phyloP scores from a whole-genome alignment of 805 yeast genomes.

The Maudiozyma bulderi region DNA sequence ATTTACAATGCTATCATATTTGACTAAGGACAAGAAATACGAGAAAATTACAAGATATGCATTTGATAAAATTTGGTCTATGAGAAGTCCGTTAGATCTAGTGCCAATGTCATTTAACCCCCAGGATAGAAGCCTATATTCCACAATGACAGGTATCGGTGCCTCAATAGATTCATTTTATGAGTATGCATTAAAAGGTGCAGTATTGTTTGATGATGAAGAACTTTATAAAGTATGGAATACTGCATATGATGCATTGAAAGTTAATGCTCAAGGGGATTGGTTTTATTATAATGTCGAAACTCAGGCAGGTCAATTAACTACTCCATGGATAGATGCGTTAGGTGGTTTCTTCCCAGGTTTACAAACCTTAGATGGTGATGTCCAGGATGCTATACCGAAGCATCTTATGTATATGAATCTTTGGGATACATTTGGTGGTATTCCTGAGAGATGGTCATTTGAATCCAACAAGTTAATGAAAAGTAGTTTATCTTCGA shows the following conservation, averaged over 20 bases:
- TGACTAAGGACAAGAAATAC: conserved; percentile 67
- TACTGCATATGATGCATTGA: conserved; percentile 48
- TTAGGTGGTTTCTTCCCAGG: conserved; percentile 87
- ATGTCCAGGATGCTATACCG: conserved; percentile 51
- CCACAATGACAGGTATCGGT: conserved; percentile 67
- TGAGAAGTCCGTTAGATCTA: conserved; percentile 50
- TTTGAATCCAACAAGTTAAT: conserved; percentile 12
- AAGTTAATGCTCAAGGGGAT: conserved; percentile 40
- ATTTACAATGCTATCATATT: conserved; percentile 59
- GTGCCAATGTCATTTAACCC: conserved; percentile 75
- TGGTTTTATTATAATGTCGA: conserved; percentile 53
- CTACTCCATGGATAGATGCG: conserved; percentile 72
- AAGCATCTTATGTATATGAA: conserved; percentile 58
- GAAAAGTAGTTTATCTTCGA: neutral
- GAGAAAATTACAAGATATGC: conserved; percentile 53
- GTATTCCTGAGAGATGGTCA: conserved; percentile 85
- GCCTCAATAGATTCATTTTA: conserved; percentile 88
- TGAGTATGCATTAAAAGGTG: conserved; percentile 75
- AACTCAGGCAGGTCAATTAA: conserved; percentile 38
- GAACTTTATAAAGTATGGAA: conserved; percentile 47
- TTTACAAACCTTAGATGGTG: conserved; percentile 68
- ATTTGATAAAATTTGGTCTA: conserved; percentile 61
- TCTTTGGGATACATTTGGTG: conserved; percentile 71
- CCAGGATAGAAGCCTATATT: conserved; percentile 42
- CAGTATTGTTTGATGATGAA: conserved; percentile 61